A percentile compares a stretch with the other conserved stretches of the same genome.
These are phyloP conservation scores for Massarina eburnea DNA, from an alignment of 2,329 filamentous ascomycete genomes.

Conservation along the genomic window DNA sequence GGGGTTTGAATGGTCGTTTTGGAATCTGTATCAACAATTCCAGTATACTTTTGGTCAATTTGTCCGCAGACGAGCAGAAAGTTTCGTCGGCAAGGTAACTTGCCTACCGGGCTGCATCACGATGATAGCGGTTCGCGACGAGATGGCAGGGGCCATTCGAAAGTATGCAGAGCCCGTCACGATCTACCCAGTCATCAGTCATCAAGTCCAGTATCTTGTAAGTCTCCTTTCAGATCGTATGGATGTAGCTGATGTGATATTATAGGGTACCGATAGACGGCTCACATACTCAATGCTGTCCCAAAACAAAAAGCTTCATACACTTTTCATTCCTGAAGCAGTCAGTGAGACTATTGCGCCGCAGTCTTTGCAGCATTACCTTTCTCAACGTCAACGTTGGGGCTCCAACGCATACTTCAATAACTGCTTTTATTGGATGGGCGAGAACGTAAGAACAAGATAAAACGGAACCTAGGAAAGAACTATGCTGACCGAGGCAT, in stretches of 20 bases:
- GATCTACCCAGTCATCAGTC: background rate
- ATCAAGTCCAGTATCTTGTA: constrained; percentile 6
- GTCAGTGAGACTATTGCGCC: constrained; percentile 6
- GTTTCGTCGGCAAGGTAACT: constrained; percentile 2
- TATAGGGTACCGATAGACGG: constrained; percentile 4
- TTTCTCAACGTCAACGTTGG: constrained; percentile 4
- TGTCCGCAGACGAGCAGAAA: constrained; percentile 4
- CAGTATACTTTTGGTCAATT: constrained; percentile 4
- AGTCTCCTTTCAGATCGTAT: background rate
- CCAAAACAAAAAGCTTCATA: constrained; percentile 3
- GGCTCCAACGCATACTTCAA: constrained; percentile 7
- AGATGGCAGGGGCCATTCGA: constrained; percentile 4
- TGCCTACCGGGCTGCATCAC: constrained; percentile 5
- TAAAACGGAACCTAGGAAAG: background rate
- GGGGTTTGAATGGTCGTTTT: constrained; percentile 6
- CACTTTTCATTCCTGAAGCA: constrained; percentile 3
- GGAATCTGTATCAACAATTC: constrained; percentile 7
- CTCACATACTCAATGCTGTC: constrained; percentile 6
- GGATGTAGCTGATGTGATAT: background rate
- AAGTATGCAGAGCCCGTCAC: constrained; percentile 5
- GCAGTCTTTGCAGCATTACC: constrained; percentile 5
- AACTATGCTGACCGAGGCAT: background rate
- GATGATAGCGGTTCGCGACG: constrained; percentile 3
- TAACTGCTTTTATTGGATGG: constrained; percentile 6
- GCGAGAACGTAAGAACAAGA: background rate